Conservation (phyloP, 352 stramenopile species). For the Phytophthora boehmeriae region DNA sequence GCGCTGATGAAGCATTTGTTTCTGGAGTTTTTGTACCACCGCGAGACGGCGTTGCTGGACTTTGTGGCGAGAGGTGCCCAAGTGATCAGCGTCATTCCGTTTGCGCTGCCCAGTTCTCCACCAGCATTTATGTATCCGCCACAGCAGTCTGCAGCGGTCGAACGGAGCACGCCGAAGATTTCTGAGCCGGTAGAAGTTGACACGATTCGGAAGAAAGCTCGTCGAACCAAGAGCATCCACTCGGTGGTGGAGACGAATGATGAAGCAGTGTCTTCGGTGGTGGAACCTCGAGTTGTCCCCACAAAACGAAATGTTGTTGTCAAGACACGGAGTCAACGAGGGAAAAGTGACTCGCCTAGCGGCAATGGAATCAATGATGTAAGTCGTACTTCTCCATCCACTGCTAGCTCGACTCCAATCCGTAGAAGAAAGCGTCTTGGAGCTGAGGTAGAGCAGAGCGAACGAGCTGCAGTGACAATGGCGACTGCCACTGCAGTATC, state of each 20-base stretch:
- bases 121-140: background rate
- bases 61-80: slow-evolving; percentile 33
- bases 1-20: slow-evolving; percentile 46
- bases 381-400: too few relatives aligned
- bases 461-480: too few relatives aligned
- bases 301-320: too few relatives aligned
- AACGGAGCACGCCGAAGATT: background rate
- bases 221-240: background rate
- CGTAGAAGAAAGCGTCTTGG: background rate
- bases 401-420: background rate
- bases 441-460: background rate
- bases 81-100: slow-evolving; percentile 50
- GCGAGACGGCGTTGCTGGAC: slow-evolving; percentile 26
- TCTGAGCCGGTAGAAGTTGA: slow-evolving; percentile 3
- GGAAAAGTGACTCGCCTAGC: too few relatives aligned
- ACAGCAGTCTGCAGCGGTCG: background rate
- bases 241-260: too few relatives aligned
- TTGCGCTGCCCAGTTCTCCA: slow-evolving; percentile 16
- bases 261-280: too few relatives aligned
- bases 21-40: slow-evolving; percentile 33
- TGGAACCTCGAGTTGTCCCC: too few relatives aligned
- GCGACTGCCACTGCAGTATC: too few relatives aligned
- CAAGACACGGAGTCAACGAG: background rate
- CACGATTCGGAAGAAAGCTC: background rate
- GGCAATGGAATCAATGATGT: too few relatives aligned